Percentiles rank a stretch among this genome's conserved stretches.
phyloP scores from a whole-genome alignment of 352 stramenopile species.

The Aphanomyces cochlioides region DNA sequence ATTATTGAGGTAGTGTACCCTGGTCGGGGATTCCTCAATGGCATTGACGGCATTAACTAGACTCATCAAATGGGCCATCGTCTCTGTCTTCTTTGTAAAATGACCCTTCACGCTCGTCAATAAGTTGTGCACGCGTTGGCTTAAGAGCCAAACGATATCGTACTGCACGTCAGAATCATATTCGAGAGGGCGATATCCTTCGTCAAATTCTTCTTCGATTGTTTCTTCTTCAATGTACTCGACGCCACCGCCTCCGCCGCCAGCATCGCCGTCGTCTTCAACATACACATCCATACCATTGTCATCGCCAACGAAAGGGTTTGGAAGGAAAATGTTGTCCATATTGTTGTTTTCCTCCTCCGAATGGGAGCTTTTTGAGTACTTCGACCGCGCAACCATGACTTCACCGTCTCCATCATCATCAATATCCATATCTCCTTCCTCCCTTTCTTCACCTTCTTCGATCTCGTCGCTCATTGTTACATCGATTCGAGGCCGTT shows the following conservation, averaged over 20 bases:
- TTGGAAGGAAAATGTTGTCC: too few relatives aligned
- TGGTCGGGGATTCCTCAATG: neutral
- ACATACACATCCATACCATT: neutral
- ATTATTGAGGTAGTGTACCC: neutral
- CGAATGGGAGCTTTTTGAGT: too few relatives aligned
- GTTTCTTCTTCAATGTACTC: neutral
- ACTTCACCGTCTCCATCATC: too few relatives aligned
- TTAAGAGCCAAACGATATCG: constrained; percentile 13
- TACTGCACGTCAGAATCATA: constrained; percentile 5
- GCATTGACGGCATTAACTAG: constrained; percentile 4
- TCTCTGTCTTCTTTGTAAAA: neutral
- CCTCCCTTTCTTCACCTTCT: too few relatives aligned
- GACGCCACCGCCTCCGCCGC: neutral
- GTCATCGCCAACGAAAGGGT: neutral
- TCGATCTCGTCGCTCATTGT: too few relatives aligned
- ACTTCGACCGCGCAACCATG: too few relatives aligned
- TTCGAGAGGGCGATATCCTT: neutral
- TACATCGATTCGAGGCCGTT: too few relatives aligned
- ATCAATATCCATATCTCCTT: too few relatives aligned
- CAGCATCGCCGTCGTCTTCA: neutral
- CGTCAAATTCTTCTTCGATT: neutral
- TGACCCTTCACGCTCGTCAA: neutral
- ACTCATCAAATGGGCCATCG: neutral
- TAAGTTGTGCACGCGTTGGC: neutral
- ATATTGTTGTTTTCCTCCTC: too few relatives aligned